These are phyloP conservation scores for Coniella vitis DNA, from an alignment of 2,329 filamentous ascomycete genomes.

Conservation along the genomic window DNA sequence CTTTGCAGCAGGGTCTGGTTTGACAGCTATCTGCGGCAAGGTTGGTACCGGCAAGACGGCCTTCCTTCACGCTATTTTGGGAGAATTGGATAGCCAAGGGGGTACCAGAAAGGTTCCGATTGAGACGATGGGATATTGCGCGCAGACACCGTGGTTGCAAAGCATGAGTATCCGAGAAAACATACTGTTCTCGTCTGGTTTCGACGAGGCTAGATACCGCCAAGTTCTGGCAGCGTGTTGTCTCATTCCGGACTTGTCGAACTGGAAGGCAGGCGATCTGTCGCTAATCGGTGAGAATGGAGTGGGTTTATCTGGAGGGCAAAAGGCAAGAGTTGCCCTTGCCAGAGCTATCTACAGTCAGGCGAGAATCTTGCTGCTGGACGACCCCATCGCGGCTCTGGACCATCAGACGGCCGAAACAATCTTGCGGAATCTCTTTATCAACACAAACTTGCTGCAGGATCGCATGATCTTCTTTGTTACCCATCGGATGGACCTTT, in stretches of 20 bases:
- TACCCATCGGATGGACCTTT: constrained; percentile 73
- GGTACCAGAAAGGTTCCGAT: constrained; percentile 40
- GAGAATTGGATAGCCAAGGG: constrained; percentile 60
- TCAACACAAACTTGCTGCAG: constrained; percentile 29
- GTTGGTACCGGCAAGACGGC: constrained; percentile 58
- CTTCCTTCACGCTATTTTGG: constrained; percentile 50
- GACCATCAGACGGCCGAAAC: constrained; percentile 55
- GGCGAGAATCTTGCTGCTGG: constrained; percentile 50
- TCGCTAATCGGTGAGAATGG: constrained; percentile 57
- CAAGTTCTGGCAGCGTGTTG: constrained; percentile 56
- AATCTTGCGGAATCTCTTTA: constrained; percentile 55
- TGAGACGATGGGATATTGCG: constrained; percentile 47
- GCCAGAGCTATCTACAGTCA: constrained; percentile 55
- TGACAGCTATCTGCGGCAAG: constrained; percentile 51
- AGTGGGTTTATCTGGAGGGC: constrained; percentile 56
- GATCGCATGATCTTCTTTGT: constrained; percentile 71
- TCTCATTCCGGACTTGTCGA: constrained; percentile 47
- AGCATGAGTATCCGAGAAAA: constrained; percentile 60
- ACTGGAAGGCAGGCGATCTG: constrained; percentile 50
- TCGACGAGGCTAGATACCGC: constrained; percentile 49
- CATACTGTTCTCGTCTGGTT: constrained; percentile 53
- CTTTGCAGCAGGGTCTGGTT: constrained; percentile 39
- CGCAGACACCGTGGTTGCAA: constrained; percentile 59
- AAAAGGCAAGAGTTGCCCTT: constrained; percentile 56
- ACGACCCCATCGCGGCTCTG: constrained; percentile 57